Conservation (phyloP, 2,329 filamentous ascomycete genomes). For the Mycosphaerelloides madeirae region DNA sequence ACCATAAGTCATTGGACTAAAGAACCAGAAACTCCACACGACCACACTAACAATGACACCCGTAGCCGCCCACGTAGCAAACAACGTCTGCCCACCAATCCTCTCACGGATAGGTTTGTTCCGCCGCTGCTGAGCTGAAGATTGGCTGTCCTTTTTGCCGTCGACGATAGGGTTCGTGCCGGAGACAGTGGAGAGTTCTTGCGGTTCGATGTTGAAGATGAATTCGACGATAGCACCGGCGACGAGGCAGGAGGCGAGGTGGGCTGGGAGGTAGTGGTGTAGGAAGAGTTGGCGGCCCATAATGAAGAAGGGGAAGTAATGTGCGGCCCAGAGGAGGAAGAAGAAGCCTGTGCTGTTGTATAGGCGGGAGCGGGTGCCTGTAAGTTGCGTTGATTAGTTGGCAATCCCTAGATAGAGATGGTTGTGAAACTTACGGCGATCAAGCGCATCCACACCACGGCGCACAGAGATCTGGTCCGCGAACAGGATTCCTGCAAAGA, state of each 20-base stretch:
- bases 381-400: background rate
- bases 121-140: conserved; percentile 43
- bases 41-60: conserved; percentile 63
- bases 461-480: conserved; percentile 92
- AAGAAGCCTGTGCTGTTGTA: conserved; percentile 99
- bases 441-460: conserved; percentile 86
- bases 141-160: conserved; percentile 31
- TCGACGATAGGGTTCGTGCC: conserved; percentile 35
- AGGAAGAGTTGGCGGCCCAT: conserved; percentile 98
- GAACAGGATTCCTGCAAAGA: conserved; percentile 85
- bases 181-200: conserved; percentile 51
- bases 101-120: conserved; percentile 77
- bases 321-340: conserved; percentile 95
- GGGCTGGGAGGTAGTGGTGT: conserved; percentile 94
- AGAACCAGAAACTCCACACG: conserved; percentile 82
- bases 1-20: conserved; percentile 91
- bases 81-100: conserved; percentile 70
- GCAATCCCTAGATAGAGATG: conserved; percentile 2
- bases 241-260: conserved; percentile 84
- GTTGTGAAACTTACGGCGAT: conserved; percentile 67
- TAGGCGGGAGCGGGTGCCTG: conserved; percentile 82
- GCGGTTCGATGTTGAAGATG: conserved; percentile 84
- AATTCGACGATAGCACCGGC: conserved; percentile 91
- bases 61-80: conserved; percentile 73
- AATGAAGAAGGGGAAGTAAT: conserved; percentile 95